These are phyloP conservation scores for Avena atlantica DNA, from an alignment of 176 grass and related monocot genomes.

Conservation along the genomic window DNA sequence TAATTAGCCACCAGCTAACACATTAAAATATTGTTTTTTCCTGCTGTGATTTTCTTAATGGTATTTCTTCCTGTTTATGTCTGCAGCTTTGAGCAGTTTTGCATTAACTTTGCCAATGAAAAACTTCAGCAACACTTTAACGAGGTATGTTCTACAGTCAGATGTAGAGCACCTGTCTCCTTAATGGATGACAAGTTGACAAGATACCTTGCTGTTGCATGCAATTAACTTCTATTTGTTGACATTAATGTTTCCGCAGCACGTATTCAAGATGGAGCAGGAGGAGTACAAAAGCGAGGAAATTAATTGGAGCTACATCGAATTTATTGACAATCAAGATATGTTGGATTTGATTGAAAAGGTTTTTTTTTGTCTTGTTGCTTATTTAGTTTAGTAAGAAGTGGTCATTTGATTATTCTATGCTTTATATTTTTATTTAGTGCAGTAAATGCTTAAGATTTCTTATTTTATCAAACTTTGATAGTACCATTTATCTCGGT, in stretches of 20 bases:
- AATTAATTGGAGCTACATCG: constrained; percentile 99
- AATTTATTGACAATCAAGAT: constrained; percentile 99
- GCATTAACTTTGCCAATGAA: constrained; percentile 99
- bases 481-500: constrained; percentile 36
- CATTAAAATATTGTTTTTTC: constrained; percentile 16
- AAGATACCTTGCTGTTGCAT: background rate
- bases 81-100: constrained; percentile 96
- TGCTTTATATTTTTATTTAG: constrained; percentile 31
- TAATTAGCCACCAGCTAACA: background rate
- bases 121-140: constrained; percentile 99
- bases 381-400: background rate
- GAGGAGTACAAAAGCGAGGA: constrained; percentile 96
- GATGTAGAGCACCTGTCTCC: background rate
- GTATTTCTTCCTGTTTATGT: constrained; percentile 36
- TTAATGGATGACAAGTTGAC: constrained; percentile 21
- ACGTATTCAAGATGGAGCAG: constrained; percentile 99
- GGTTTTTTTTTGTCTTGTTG: constrained; percentile 52
- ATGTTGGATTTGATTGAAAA: constrained; percentile 99
- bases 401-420: background rate
- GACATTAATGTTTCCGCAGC: constrained; percentile 62
- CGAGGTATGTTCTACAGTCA: constrained; percentile 56
- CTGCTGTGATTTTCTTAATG: background rate
- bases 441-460: background rate
- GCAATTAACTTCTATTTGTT: constrained; percentile 37
- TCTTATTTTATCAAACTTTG: background rate